These are phyloP conservation scores for Vitellaria paradoxa DNA, from an alignment of 179 eudicot species.

Conservation along the genomic window DNA sequence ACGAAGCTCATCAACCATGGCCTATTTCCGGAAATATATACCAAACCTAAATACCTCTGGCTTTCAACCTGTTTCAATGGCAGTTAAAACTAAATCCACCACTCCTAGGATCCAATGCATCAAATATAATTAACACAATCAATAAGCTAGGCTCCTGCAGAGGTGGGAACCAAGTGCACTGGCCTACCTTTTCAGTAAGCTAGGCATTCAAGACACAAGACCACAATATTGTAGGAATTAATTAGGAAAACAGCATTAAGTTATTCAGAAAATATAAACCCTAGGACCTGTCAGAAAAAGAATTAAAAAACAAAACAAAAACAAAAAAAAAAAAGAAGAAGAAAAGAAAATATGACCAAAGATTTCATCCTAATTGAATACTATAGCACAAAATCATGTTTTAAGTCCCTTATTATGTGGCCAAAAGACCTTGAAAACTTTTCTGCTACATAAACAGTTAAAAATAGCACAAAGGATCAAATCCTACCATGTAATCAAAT, in stretches of 20 bases:
- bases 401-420: neutral
- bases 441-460: neutral
- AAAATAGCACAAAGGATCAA: conserved; percentile 3
- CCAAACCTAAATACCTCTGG: neutral
- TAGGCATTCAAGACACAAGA: neutral
- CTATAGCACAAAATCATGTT: neutral
- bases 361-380: neutral
- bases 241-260: neutral
- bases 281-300: no score
- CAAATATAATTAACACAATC: neutral
- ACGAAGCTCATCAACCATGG: neutral
- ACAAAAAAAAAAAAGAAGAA: no score
- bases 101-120: neutral
- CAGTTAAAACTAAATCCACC: neutral
- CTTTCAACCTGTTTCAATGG: neutral
- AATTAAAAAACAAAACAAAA: no score
- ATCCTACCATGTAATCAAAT: conserved; percentile 88
- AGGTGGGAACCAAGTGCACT: no score
- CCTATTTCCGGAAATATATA: neutral
- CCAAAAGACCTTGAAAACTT: neutral
- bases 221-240: neutral
- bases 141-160: no score
- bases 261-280: neutral
- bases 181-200: neutral
- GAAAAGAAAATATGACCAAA: neutral